Percentiles rank a stretch among this genome's conserved stretches.
These are phyloP conservation scores for Sporodiniella umbellata DNA, from an alignment of 371 early-diverging fungal species.

Conservation along the genomic window DNA sequence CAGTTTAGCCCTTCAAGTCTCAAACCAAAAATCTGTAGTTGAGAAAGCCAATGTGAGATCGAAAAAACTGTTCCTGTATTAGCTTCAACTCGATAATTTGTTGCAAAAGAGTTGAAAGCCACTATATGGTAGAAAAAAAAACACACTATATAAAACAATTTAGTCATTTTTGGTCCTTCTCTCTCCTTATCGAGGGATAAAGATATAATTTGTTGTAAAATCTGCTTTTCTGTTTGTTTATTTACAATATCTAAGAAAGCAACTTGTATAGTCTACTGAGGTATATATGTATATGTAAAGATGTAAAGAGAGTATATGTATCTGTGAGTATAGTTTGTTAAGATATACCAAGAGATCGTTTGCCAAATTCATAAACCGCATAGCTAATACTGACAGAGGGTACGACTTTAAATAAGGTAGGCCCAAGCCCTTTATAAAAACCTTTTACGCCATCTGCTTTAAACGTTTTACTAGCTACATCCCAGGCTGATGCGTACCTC, in stretches of 20 bases:
- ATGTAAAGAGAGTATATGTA: no score
- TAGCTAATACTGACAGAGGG: conserved; percentile 67
- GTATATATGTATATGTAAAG: not conserved
- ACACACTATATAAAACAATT: no score
- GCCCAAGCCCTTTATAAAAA: conserved; percentile 87
- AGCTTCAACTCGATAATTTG: no score
- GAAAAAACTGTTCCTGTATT: no score
- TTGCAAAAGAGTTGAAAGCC: no score
- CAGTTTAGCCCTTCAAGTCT: no score
- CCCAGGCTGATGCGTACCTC: conserved; percentile 64
- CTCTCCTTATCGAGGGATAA: no score
- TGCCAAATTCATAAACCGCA: conserved; percentile 61
- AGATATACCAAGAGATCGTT: conserved; percentile 51
- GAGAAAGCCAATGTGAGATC: no score
- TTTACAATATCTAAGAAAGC: not conserved
- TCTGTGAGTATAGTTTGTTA: conserved; percentile 4
- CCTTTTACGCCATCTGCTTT: conserved; percentile 75
- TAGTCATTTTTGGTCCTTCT: no score
- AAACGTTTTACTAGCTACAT: conserved; percentile 67
- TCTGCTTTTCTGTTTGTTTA: not conserved
- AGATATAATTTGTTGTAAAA: no score
- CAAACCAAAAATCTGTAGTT: no score
- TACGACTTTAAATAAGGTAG: conserved; percentile 75
- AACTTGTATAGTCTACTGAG: not conserved
- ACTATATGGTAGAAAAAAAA: no score